phyloP scores from a whole-genome alignment of 352 stramenopile genomes.

The Saprolegnia diclina region DNA sequence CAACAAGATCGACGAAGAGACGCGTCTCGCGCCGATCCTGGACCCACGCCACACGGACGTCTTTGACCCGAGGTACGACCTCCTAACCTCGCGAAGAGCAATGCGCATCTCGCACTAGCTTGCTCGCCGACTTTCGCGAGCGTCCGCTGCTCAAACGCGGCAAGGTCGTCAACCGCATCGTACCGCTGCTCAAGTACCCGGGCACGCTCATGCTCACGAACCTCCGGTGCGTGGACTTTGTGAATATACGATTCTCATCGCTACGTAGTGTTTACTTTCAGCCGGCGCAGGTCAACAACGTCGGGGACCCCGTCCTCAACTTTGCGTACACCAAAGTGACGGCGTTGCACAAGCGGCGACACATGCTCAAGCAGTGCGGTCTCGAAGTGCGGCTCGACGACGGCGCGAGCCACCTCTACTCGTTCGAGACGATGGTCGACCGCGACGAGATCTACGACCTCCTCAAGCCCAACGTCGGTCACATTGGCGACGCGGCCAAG shows the following conservation, averaged over 20 bases:
- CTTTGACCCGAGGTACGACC: conserved; percentile 54
- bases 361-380: conserved; percentile 82
- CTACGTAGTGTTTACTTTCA: conserved; percentile 83
- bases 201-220: conserved; percentile 88
- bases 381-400: conserved; percentile 80
- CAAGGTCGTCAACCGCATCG: conserved; percentile 65
- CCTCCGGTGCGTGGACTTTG: conserved; percentile 34
- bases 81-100: not conserved
- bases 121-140: conserved; percentile 83
- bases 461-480: conserved; percentile 49
- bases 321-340: conserved; percentile 70
- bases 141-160: conserved; percentile 43
- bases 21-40: conserved; percentile 56
- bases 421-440: conserved; percentile 52
- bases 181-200: conserved; percentile 80
- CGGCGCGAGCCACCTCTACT: conserved; percentile 78
- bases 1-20: conserved; percentile 62
- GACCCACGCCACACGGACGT: conserved; percentile 42
- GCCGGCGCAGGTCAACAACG: conserved; percentile 88
- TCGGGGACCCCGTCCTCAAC: conserved; percentile 78
- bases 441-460: conserved; percentile 78
- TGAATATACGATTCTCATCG: not conserved
- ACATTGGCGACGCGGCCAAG: conserved; percentile 38
- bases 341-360: conserved; percentile 75
- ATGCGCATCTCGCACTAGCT: conserved; percentile 30